phyloP scores from a whole-genome alignment of 2,329 filamentous ascomycete species.

The Hymenoscyphus fraxineus region DNA sequence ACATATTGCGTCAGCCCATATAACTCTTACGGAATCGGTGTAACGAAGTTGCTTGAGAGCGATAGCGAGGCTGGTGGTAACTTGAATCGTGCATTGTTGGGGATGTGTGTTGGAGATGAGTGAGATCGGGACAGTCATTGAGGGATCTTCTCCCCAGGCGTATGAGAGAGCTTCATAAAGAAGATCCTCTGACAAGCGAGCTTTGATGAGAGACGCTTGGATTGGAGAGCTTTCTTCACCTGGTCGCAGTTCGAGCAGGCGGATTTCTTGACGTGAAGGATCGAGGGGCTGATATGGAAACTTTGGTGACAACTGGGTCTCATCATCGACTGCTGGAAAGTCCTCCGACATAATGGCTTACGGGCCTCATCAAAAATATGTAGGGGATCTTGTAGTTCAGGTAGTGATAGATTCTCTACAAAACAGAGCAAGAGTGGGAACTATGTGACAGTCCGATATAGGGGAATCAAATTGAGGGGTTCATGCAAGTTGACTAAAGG shows the following conservation, averaged over 20 bases:
- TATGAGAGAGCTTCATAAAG: slow-evolving; percentile 7
- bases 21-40: background rate
- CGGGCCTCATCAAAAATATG: too few relatives aligned
- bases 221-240: background rate
- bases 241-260: background rate
- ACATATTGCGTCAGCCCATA: slow-evolving; percentile 31
- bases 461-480: too few relatives aligned
- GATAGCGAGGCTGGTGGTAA: background rate
- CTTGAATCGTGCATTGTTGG: background rate
- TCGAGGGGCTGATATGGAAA: slow-evolving; percentile 5
- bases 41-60: slow-evolving; percentile 11
- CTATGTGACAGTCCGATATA: too few relatives aligned
- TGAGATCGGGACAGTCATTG: background rate
- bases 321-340: background rate
- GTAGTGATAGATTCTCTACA: too few relatives aligned
- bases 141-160: background rate
- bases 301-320: background rate
- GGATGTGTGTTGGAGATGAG: background rate
- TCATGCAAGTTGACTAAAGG: too few relatives aligned
- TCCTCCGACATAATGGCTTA: background rate
- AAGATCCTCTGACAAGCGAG: background rate
- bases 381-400: too few relatives aligned
- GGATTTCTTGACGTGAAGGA: slow-evolving; percentile 1
- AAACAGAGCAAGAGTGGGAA: too few relatives aligned
- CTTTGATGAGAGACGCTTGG: background rate